Base-by-base conservation (phyloP, 306 rosid species). In the Clitoria ternatea region DNA sequence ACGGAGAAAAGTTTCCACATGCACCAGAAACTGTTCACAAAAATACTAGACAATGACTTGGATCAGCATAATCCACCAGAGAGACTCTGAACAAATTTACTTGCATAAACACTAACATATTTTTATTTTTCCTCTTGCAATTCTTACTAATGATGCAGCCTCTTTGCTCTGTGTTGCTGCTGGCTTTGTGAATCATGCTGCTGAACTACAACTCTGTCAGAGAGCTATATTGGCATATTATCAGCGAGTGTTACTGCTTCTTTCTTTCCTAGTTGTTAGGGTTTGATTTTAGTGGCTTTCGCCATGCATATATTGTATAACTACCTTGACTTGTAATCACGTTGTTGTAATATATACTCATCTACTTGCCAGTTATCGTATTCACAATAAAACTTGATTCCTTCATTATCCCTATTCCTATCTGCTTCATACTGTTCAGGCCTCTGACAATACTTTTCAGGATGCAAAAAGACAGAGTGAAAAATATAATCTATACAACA, bases 131-230 rank as follows among this genome's bases (percentile, higher is more conserved):
- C 0, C 44, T 69, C 69, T 27, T 74, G 54, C 39, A 43, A 64
- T 52, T 73, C 71, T 69, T 72, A 9, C 27, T 75, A 64, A 53
- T 83, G 85, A 43, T 83, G 87, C 87, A 91, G 96, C 82, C 90
- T 91, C 79, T 91, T 86, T 63, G 89, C 91, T 42, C 77, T 90
- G 19, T 90, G 97, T 83, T 90, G 97, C 86, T 90, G 97, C 70
- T 90, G 95, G 95, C 35, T 90, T 19, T 91, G 97, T 20, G 96
- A 91, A 66, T 82, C 54, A 72, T 91, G 97, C 72, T 83, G 57
- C 82, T 90, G 67, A 86, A 42, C 23, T 30, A 63, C 24, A 29
- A 23, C 11, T 15, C 22, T 13, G 40, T 39, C 43, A 65, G 11
- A 37, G 39, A 50, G 29, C 47, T 32, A 73, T 69, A 49, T 45